Conservation (phyloP, 306 rosid genomes). For the Castanea crenata region DNA sequence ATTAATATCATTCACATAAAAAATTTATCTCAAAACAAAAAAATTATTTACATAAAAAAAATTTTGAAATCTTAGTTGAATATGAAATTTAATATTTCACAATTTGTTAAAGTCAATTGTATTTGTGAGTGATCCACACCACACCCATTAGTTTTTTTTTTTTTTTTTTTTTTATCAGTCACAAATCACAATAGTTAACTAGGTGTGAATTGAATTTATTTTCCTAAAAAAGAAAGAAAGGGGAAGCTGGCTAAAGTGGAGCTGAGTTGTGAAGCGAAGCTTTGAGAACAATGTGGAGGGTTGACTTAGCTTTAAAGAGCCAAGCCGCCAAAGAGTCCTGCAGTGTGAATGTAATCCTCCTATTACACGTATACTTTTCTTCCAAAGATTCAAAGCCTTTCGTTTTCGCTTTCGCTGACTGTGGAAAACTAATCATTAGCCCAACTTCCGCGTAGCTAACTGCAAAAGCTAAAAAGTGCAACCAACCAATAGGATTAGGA, state of each 20-base stretch:
- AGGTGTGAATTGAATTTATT: too few relatives aligned
- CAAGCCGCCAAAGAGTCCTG: conserved; percentile 23
- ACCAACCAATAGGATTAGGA: conserved; percentile 33
- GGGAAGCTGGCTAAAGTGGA: not conserved
- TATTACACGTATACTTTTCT: not conserved
- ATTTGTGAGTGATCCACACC: too few relatives aligned
- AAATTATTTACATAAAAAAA: too few relatives aligned
- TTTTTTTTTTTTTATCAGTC: too few relatives aligned
- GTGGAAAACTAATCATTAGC: conserved; percentile 56
- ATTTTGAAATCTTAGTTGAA: too few relatives aligned
- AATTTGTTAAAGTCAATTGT: too few relatives aligned
- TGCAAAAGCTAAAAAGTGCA: conserved; percentile 43
- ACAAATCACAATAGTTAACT: too few relatives aligned
- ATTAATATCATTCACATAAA: too few relatives aligned
- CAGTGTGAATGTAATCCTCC: not conserved
- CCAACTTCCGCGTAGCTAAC: conserved; percentile 52
- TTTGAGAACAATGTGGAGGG: not conserved
- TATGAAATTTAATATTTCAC: too few relatives aligned
- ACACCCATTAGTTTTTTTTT: too few relatives aligned
- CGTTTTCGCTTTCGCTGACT: conserved; percentile 39
- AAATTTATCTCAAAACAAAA: too few relatives aligned
- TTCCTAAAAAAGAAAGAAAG: too few relatives aligned
- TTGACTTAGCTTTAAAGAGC: conserved; percentile 36
- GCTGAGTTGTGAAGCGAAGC: conserved; percentile 5
- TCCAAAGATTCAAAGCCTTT: conserved; percentile 13